These are phyloP conservation scores for Corymbia citriodora DNA, from an alignment of 441 rosid genomes.

Conservation along the genomic window DNA sequence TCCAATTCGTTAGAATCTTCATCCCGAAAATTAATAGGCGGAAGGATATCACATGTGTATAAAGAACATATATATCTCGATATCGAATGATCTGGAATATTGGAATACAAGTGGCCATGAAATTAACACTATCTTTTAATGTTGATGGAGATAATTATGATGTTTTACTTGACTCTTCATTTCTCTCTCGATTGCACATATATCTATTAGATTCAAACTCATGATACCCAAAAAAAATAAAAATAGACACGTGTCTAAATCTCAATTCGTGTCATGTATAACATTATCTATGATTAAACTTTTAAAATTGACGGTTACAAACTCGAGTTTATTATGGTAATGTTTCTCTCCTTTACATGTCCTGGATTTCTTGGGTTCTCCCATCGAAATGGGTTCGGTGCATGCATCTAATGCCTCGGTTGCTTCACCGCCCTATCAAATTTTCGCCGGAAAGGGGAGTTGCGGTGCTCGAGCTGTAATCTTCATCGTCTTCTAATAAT, in stretches of 20 bases:
- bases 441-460: not conserved
- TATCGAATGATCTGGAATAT: rapidly evolving
- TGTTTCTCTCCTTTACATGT: not conserved
- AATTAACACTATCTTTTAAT: not conserved
- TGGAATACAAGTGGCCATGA: rapidly evolving
- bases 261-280: not conserved
- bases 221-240: not conserved
- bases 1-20: rapidly evolving
- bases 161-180: rapidly evolving
- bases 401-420: not conserved
- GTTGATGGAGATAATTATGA: rapidly evolving
- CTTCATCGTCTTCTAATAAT: not conserved
- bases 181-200: not conserved
- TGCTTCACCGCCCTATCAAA: not conserved
- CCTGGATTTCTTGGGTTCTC: not conserved
- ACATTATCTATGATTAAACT: not conserved
- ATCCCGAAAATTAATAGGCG: rapidly evolving
- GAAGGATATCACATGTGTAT: rapidly evolving
- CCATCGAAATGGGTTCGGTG: not conserved
- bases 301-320: not conserved
- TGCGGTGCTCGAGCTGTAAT: too few species aligned
- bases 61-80: not conserved
- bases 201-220: not conserved
- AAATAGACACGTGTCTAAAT: not conserved
- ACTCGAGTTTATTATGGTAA: not conserved